A percentile compares a stretch with the other conserved stretches of the same genome.
phyloP scores from a whole-genome alignment of 2,329 filamentous ascomycete genomes.

The Arachnomyces sp. region DNA sequence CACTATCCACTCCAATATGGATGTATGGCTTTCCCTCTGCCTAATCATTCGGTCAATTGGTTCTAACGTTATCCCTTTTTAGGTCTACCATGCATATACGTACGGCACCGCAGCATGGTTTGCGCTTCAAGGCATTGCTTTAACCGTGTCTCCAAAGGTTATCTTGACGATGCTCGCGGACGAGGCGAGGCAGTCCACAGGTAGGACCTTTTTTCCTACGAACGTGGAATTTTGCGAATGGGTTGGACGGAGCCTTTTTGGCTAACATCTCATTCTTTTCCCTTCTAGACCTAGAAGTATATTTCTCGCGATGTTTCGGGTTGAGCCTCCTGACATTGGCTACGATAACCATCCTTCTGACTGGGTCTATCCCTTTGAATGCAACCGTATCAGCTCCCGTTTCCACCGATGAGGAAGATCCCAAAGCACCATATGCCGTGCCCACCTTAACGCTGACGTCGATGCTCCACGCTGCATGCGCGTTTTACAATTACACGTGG shows the following conservation, averaged over 20 bases:
- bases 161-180: conserved; percentile 53
- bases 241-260: conserved; percentile 1
- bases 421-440: conserved; percentile 55
- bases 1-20: too few relatives aligned
- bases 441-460: conserved; percentile 61
- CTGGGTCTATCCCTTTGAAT: conserved; percentile 61
- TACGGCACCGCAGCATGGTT: conserved; percentile 40
- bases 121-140: conserved; percentile 40
- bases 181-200: conserved; percentile 48
- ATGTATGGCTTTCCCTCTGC: too few relatives aligned
- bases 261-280: conserved; percentile 10
- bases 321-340: conserved; percentile 60
- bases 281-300: conserved; percentile 54
- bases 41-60: too few relatives aligned
- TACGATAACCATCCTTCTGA: conserved; percentile 58
- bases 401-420: conserved; percentile 36
- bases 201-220: conserved; percentile 30
- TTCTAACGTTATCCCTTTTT: not conserved
- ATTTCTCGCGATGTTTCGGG: conserved; percentile 66
- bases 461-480: conserved; percentile 55
- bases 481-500: conserved; percentile 62
- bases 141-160: conserved; percentile 54
- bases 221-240: not conserved
- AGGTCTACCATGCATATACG: conserved; percentile 40
- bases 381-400: conserved; percentile 38